Evolutionary conservation across 2,329 filamentous ascomycete genomes (phyloP), one percentile per base, ranked within the genome.

Genomic region (Pseudocercospora macadamiae): DNA sequence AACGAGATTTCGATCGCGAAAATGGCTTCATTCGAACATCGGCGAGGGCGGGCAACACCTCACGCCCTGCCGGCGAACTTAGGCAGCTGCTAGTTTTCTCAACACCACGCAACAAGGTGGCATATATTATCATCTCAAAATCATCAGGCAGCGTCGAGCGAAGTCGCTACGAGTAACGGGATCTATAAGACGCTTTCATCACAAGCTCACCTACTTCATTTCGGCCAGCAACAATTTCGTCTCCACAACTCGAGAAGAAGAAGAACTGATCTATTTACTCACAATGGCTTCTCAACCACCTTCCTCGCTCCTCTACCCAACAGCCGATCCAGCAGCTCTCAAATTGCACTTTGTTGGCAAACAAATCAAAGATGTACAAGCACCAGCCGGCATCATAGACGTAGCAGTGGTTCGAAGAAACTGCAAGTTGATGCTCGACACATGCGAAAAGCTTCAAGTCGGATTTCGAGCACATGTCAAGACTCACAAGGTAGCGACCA

Each of bases 401-500:
- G 73, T 86, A 9, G 84, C 85, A 3, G 86, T 88, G 39, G 76
- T 91, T 21, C 78, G 83, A 55, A 77, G 80, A 49, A 91, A 93
- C 69, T 93, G 90, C 73, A 74, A 79, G 60, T 79, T 84, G 32
- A 93, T 95, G 89, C 82, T 91, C 5, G 78, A 85, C 10, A 83
- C 89, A 0, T 82, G 83, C 12, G 72, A 81, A 37, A 75, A 76
- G 51, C 75, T 93, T 12, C 78, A 81, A 0, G 79, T 93, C 21
- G 82, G 81, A 5, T 93, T 91, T 78, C 80, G 90, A 59, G 87
- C 88, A 1, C 90, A 95, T 72, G 85, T 93, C 60, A 95, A 95
- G 76, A 92, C 89, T 19, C 90, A 95, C 73, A 95, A 95, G 79
- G 88, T 88, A 74, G 19, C n/a, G n/a, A n/a, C n/a, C n/a, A n/a